phyloP scores from a whole-genome alignment of 2,329 filamentous ascomycete species.

The Thermothelomyces thermophilus region DNA sequence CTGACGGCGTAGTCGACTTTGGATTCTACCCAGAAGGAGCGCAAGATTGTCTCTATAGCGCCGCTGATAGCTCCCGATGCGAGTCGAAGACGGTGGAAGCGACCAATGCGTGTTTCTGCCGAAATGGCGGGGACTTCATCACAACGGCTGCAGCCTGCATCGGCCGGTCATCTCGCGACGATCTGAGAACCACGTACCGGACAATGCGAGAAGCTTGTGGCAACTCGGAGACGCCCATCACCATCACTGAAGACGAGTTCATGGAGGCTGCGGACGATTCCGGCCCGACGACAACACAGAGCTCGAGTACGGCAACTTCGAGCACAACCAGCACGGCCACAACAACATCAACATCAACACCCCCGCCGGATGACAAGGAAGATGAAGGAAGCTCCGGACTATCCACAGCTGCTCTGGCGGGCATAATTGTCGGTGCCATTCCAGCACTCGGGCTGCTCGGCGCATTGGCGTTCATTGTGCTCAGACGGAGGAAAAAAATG shows the following conservation, averaged over 20 bases:
- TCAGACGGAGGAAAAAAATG: slow-evolving; percentile 23
- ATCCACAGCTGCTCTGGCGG: slow-evolving; percentile 25
- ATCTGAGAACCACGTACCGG: slow-evolving; percentile 38
- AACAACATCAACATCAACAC: slow-evolving; percentile 8
- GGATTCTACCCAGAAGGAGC: slow-evolving; percentile 36
- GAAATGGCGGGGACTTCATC: slow-evolving; percentile 44
- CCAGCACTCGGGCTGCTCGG: slow-evolving; percentile 20
- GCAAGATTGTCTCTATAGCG: slow-evolving; percentile 38
- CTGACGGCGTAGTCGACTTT: slow-evolving; percentile 35
- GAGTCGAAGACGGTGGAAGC: slow-evolving; percentile 32
- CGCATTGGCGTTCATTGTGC: slow-evolving; percentile 19
- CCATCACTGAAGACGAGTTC: slow-evolving; percentile 37
- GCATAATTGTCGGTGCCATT: slow-evolving; percentile 26
- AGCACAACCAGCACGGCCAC: slow-evolving; percentile 14
- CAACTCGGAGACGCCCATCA: slow-evolving; percentile 38
- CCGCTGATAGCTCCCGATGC: slow-evolving; percentile 37
- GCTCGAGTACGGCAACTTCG: slow-evolving; percentile 16
- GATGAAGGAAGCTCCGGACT: slow-evolving; percentile 14
- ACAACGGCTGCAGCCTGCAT: slow-evolving; percentile 42
- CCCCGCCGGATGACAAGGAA: neutral
- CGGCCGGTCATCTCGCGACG: slow-evolving; percentile 30
- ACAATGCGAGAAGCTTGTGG: slow-evolving; percentile 40
- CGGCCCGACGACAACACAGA: slow-evolving; percentile 7
- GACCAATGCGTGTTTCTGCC: slow-evolving; percentile 46
- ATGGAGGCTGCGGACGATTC: slow-evolving; percentile 27